Evolutionary conservation across 192 early-diverging fungal species (phyloP), one percentile per base, ranked within the genome.

Genomic region (Coemansia interrupta): DNA sequence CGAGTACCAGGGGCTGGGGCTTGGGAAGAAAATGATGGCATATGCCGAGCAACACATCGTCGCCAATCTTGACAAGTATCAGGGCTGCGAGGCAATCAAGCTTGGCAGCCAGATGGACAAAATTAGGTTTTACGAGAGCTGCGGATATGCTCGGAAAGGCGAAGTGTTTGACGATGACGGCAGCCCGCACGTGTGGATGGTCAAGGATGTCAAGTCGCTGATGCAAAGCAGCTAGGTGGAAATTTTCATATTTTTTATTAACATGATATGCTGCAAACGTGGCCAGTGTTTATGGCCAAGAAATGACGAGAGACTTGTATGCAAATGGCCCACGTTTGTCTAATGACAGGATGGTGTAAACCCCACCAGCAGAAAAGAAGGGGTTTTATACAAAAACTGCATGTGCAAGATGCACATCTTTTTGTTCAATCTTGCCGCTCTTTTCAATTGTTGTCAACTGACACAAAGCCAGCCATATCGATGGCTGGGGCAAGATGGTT

Each of bases 71-170:
- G 28, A 53, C 1, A 39, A 54, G 20, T 60, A 60, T 19, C 15
- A 14, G 4, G 23, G 45, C 12, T 63, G 30, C 30, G 42, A 41
- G 20, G 4, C 6, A 0, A 15, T 36, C 1, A 63, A 70, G 38
- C 59, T 76, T 4, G 68, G 73, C 14, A 76, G 73, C 41, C 73
- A 76, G 61, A 56, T 15, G 28, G 68, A 70, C 26, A 76, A 76
- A 18, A 68, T 42, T 10, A 39, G 26, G 24, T 76, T 76, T 56
- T 76, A 76, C 36, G 63, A 60, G 17, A 66, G 52, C 32, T 70
- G 68, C 24, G 73, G 73, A 4, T 76, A 66, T 23, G 43, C 45
- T 48, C 56, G 63, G 2, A 57, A 50, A 5, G 73, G 68, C 23
- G 60, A 63, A 3, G 28, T 76, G 5, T 76, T 66, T 41, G 67